phyloP scores from a whole-genome alignment of 164 flowering plant species.

The Aristolochia fimbriata region DNA sequence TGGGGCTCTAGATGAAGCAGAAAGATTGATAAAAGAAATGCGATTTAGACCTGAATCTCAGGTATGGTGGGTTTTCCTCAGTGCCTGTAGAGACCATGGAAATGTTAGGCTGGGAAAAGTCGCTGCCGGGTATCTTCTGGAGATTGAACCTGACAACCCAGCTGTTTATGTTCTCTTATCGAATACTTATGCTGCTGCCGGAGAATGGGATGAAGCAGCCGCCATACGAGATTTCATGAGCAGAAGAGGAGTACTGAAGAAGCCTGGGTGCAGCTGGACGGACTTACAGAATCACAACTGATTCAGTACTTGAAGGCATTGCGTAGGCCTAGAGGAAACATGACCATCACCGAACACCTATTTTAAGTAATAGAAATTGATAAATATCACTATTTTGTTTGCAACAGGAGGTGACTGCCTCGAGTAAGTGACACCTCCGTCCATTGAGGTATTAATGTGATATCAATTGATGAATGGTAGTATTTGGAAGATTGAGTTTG shows the following conservation, averaged over 20 bases:
- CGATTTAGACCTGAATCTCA: conserved; percentile 21
- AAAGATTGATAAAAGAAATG: conserved; percentile 23
- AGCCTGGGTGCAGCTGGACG: conserved; percentile 54
- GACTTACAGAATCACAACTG: conserved; percentile 3
- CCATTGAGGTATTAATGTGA: too few species aligned
- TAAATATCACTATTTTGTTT: too few species aligned
- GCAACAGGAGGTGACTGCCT: too few species aligned
- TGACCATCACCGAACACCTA: too few species aligned
- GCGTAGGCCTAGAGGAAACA: too few species aligned
- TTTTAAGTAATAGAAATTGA: too few species aligned
- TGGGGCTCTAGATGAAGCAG: conserved; percentile 49
- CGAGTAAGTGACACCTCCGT: too few species aligned
- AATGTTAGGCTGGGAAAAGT: conserved; percentile 45
- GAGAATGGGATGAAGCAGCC: conserved; percentile 60
- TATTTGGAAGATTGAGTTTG: too few species aligned
- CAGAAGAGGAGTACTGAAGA: conserved; percentile 27
- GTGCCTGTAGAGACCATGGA: conserved; percentile 58
- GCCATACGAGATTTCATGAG: conserved; percentile 30
- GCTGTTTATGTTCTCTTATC: conserved; percentile 45
- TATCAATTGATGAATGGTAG: too few species aligned
- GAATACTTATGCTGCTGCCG: conserved; percentile 46
- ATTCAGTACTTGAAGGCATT: too few species aligned
- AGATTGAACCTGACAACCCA: conserved; percentile 36
- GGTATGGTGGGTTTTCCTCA: conserved; percentile 51
- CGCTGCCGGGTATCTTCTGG: conserved; percentile 37